A percentile compares a stretch with the other conserved stretches of the same genome.
These are phyloP conservation scores for Tetradesmus lagerheimii DNA, from an alignment of 139 green algal species.

Conservation along the genomic window DNA sequence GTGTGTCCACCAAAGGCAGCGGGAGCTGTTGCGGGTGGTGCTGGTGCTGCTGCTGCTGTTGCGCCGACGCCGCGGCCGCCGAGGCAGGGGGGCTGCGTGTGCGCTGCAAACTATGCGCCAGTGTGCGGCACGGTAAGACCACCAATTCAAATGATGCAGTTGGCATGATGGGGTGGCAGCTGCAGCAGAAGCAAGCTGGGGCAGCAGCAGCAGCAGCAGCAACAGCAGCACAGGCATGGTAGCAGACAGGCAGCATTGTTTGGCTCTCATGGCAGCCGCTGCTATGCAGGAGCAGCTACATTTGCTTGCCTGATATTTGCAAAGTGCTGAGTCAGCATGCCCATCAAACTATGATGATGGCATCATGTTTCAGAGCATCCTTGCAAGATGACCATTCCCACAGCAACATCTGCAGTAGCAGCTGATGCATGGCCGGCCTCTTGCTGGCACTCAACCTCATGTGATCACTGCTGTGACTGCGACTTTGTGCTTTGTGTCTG, in stretches of 20 bases:
- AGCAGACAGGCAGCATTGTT: too few species aligned
- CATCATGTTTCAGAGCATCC: too few species aligned
- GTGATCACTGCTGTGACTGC: not conserved
- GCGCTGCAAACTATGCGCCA: constrained; percentile 37
- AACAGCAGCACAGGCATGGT: not conserved
- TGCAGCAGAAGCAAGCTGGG: not conserved
- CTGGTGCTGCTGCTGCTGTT: not conserved
- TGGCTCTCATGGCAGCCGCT: too few species aligned
- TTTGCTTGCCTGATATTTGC: too few species aligned
- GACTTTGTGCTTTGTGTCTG: not conserved
- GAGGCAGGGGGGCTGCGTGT: constrained; percentile 23
- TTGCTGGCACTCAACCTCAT: not conserved
- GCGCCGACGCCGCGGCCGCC: not conserved
- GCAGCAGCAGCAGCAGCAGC: constrained; percentile 15
- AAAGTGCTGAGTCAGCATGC: too few species aligned
- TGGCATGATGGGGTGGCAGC: too few species aligned
- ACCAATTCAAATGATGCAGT: too few species aligned
- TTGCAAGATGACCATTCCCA: not conserved
- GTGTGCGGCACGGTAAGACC: constrained; percentile 50
- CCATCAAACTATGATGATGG: too few species aligned
- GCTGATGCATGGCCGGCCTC: not conserved
- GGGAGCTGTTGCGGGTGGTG: too few species aligned
- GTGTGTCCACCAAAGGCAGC: not conserved
- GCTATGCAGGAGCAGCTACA: too few species aligned
- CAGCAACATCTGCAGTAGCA: not conserved